These are phyloP conservation scores for Lumnitzera littorea DNA, from an alignment of 345 rosid genomes.

Conservation along the genomic window DNA sequence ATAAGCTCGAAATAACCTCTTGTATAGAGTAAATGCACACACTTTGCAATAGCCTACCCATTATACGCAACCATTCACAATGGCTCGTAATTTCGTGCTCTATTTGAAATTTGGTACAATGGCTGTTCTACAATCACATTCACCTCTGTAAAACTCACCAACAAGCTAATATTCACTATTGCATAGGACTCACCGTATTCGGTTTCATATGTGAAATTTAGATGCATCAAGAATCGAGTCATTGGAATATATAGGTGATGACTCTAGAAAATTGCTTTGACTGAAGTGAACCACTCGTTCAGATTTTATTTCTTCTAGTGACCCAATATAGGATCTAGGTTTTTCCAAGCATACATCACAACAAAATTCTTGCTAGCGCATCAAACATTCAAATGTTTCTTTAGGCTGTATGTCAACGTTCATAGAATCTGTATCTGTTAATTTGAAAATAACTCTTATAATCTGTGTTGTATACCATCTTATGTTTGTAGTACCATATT, in stretches of 20 bases:
- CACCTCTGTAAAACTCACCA: too few relatives aligned
- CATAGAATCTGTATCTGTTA: conserved; percentile 36
- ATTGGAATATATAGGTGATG: conserved; percentile 23
- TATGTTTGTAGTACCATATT: conserved; percentile 39
- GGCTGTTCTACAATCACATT: too few relatives aligned
- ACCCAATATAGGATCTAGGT: conserved; percentile 47
- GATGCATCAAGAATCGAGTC: too few relatives aligned
- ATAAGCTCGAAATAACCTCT: too few relatives aligned
- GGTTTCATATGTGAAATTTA: too few relatives aligned
- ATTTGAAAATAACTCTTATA: conserved; percentile 37
- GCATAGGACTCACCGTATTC: too few relatives aligned
- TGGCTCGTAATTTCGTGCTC: too few relatives aligned
- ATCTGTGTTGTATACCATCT: conserved; percentile 67
- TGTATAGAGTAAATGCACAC: too few relatives aligned
- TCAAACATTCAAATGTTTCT: conserved; percentile 55
- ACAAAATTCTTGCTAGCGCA: conserved; percentile 87
- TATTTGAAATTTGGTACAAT: too few relatives aligned
- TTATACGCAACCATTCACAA: too few relatives aligned
- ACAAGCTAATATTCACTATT: too few relatives aligned
- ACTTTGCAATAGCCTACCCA: too few relatives aligned
- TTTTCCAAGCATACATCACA: conserved; percentile 67
- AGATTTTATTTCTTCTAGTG: conserved; percentile 22
- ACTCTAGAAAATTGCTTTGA: conserved; percentile 26
- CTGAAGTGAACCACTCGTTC: conserved; percentile 18
- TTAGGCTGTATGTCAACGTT: conserved; percentile 40